Conservation (phyloP, 148 eudicot species). For the Linanthus parryae region DNA sequence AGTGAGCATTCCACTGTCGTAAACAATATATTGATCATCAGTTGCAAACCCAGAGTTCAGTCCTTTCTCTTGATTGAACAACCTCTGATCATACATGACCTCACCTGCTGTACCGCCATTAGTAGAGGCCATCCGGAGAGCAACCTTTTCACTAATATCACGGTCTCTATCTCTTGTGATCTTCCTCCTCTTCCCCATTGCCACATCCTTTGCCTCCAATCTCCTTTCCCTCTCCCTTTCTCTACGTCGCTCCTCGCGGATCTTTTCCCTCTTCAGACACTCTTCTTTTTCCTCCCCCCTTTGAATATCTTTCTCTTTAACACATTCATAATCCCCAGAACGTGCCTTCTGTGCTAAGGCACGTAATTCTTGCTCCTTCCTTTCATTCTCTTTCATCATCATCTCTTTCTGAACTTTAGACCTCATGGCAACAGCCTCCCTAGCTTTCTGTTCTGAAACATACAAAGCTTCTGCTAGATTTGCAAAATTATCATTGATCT, state of each 20-base stretch:
- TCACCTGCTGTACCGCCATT: conserved; percentile 50
- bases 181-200: conserved; percentile 77
- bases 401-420: conserved; percentile 52
- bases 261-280: background rate
- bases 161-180: conserved; percentile 74
- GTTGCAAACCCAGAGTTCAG: conserved; percentile 73
- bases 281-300: background rate
- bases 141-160: conserved; percentile 76
- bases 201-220: conserved; percentile 65
- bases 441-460: background rate
- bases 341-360: conserved; percentile 63
- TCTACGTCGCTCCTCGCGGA: background rate
- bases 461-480: background rate
- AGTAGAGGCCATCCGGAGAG: conserved; percentile 71
- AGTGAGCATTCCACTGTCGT: conserved; percentile 64
- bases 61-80: conserved; percentile 84
- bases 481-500: background rate
- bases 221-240: background rate
- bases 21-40: conserved; percentile 71
- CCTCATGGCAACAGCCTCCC: conserved; percentile 22
- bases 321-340: conserved; percentile 45
- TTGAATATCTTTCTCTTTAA: background rate
- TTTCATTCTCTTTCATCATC: conserved; percentile 48
- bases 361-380: conserved; percentile 45
- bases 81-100: conserved; percentile 70